Conservation (phyloP, 129 eudicot genomes). For the Ambrosia artemisiifolia region DNA sequence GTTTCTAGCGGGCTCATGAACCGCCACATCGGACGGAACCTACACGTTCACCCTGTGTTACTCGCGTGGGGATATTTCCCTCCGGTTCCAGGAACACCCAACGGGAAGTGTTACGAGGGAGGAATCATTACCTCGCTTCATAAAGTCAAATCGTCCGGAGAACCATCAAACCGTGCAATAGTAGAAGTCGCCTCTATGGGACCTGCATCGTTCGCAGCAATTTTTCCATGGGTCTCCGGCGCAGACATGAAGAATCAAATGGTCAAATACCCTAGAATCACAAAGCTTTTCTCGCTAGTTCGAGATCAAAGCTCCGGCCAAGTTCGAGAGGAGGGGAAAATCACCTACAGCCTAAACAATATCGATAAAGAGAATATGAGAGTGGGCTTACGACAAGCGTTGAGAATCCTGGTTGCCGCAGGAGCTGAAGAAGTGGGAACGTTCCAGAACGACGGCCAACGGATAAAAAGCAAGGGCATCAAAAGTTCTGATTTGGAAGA, state of each 20-base stretch:
- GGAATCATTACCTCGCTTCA: conserved; percentile 80
- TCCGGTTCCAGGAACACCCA: not conserved
- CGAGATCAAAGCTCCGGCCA: conserved; percentile 76
- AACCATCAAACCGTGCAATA: conserved; percentile 51
- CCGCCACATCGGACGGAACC: conserved; percentile 72
- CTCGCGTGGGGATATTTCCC: conserved; percentile 88
- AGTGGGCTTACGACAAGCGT: conserved; percentile 51
- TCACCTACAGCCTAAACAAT: conserved; percentile 46
- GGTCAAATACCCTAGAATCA: conserved; percentile 63
- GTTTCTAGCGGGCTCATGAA: conserved; percentile 69
- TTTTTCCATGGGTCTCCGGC: conserved; percentile 77
- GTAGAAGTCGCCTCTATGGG: conserved; percentile 64
- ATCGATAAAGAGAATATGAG: conserved; percentile 66
- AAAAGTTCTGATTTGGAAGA: conserved; percentile 53
- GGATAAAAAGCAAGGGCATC: conserved; percentile 44
- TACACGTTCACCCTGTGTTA: conserved; percentile 74
- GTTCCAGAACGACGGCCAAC: conserved; percentile 77
- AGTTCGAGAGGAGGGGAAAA: conserved; percentile 42
- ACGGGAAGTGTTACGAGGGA: conserved; percentile 63
- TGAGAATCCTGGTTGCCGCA: conserved; percentile 67
- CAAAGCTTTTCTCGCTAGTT: conserved; percentile 49
- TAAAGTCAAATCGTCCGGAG: conserved; percentile 47
- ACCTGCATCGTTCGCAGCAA: conserved; percentile 51
- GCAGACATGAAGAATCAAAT: conserved; percentile 53
- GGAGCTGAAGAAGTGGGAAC: conserved; percentile 95